Percentiles rank a stretch among this genome's conserved stretches.
Conservation (phyloP, 495 filamentous ascomycete genomes). For the Talaromyces thailandensis region DNA sequence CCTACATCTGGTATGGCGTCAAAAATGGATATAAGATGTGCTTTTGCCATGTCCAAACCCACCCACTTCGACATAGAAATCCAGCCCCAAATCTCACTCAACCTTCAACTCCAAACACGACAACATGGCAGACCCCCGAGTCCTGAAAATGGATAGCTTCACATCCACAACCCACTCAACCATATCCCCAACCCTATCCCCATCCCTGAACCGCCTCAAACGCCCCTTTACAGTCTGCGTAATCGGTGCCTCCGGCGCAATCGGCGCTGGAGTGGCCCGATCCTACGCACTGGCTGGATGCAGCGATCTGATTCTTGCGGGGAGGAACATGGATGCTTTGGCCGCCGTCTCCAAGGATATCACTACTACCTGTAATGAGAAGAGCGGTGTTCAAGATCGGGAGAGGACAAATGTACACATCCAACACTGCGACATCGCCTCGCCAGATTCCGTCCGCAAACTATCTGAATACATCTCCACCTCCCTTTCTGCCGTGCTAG, state of each 20-base stretch:
- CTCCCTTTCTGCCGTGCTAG: constrained; percentile 20
- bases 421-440: constrained; percentile 27
- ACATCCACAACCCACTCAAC: neutral
- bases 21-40: neutral
- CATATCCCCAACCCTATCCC: neutral
- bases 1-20: no score
- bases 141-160: neutral
- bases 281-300: constrained; percentile 30
- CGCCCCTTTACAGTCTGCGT: constrained; percentile 31
- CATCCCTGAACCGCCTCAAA: neutral
- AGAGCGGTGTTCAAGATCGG: neutral
- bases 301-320: constrained; percentile 32
- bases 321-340: constrained; percentile 20
- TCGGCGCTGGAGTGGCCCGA: constrained; percentile 31
- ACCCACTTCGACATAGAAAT: neutral
- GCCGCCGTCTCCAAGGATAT: constrained; percentile 11
- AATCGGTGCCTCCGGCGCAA: constrained; percentile 36
- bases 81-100: neutral
- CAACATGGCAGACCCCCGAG: neutral
- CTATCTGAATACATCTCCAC: constrained; percentile 19
- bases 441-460: constrained; percentile 21
- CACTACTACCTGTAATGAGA: neutral
- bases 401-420: constrained; percentile 18
- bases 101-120: neutral
- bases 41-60: neutral